These are phyloP conservation scores for Moesziomyces aphidis DNA, from an alignment of 1,284 basidiomycete species.

Conservation along the genomic window DNA sequence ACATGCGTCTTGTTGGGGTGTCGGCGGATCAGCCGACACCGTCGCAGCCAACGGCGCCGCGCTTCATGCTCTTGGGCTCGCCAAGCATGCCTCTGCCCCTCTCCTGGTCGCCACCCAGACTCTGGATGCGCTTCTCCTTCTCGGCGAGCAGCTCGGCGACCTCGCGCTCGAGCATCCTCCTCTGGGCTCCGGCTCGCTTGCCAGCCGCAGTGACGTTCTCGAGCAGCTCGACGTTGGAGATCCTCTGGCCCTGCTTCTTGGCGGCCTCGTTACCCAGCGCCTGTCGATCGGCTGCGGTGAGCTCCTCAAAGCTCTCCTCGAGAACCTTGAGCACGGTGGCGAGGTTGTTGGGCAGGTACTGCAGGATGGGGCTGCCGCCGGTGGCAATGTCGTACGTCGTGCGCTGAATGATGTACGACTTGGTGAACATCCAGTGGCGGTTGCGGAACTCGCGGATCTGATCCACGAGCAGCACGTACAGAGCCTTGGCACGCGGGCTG, in stretches of 20 bases:
- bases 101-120: slow-evolving; percentile 38
- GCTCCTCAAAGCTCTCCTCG: slow-evolving; percentile 47
- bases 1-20: neutral
- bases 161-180: slow-evolving; percentile 51
- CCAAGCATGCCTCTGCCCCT: slow-evolving; percentile 49
- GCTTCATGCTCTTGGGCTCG: slow-evolving; percentile 37
- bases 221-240: slow-evolving; percentile 40
- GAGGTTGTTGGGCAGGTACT: slow-evolving; percentile 65
- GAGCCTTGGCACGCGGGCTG: slow-evolving; percentile 43
- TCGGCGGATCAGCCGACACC: slow-evolving; percentile 47
- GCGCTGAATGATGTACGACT: slow-evolving; percentile 62
- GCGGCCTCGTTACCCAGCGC: slow-evolving; percentile 14
- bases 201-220: slow-evolving; percentile 41
- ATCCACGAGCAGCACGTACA: slow-evolving; percentile 63
- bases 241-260: slow-evolving; percentile 21
- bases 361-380: slow-evolving; percentile 60
- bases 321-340: slow-evolving; percentile 49
- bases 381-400: slow-evolving; percentile 61
- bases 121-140: slow-evolving; percentile 47
- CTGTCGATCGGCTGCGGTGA: slow-evolving; percentile 19
- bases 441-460: slow-evolving; percentile 63
- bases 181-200: slow-evolving; percentile 46
- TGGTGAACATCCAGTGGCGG: slow-evolving; percentile 64
- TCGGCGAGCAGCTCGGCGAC: slow-evolving; percentile 46
- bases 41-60: slow-evolving; percentile 57